phyloP scores from a whole-genome alignment of 495 filamentous ascomycete species.

The Penicillium canariense region DNA sequence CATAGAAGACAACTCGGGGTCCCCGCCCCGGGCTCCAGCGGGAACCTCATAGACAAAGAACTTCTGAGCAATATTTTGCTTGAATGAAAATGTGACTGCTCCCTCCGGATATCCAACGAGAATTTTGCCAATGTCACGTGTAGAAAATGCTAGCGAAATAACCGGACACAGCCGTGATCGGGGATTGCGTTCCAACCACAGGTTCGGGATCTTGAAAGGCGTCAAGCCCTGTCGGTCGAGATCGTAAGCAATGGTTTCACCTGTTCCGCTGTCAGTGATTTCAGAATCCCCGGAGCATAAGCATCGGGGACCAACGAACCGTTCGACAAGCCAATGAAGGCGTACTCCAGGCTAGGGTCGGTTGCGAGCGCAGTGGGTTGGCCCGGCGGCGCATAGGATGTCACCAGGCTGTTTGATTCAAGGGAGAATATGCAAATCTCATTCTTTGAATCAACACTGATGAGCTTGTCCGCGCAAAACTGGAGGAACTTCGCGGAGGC shows the following conservation, averaged over 20 bases:
- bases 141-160: constrained; percentile 79
- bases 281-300: neutral
- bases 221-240: constrained; percentile 76
- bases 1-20: constrained; percentile 53
- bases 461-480: constrained; percentile 74
- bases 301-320: constrained; percentile 40
- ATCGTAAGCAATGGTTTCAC: constrained; percentile 85
- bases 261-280: constrained; percentile 31
- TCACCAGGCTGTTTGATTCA: constrained; percentile 54
- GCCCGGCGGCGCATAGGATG: constrained; percentile 69
- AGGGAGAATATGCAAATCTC: constrained; percentile 80
- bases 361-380: constrained; percentile 67
- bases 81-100: constrained; percentile 87
- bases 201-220: constrained; percentile 75
- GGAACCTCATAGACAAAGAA: constrained; percentile 83
- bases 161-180: constrained; percentile 56
- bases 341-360: constrained; percentile 89
- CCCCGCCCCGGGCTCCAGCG: constrained; percentile 82
- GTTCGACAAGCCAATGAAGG: constrained; percentile 70
- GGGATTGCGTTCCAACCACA: constrained; percentile 69
- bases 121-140: constrained; percentile 88
- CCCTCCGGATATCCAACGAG: constrained; percentile 85
- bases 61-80: constrained; percentile 72
- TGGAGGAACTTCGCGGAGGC: constrained; percentile 69
- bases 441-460: constrained; percentile 80